A percentile compares a stretch with the other conserved stretches of the same genome.
phyloP scores from a whole-genome alignment of 768 basidiomycete species.

The Collybia nuda region DNA sequence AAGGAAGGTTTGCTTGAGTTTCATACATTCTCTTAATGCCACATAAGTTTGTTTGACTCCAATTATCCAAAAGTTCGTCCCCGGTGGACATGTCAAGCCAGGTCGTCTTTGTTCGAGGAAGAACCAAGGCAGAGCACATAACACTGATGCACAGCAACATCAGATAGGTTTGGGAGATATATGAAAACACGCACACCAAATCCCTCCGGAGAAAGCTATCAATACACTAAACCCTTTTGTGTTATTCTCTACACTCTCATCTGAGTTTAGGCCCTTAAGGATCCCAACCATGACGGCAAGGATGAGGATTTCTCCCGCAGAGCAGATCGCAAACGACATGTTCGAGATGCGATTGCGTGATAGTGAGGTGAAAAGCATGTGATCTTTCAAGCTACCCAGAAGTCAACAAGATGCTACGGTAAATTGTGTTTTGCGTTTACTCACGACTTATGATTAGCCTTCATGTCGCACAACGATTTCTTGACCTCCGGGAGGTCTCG shows the following conservation, averaged over 20 bases:
- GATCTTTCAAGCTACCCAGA: constrained; percentile 41
- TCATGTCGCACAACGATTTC: constrained; percentile 40
- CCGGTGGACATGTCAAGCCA: constrained; percentile 57
- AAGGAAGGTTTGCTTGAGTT: constrained; percentile 70
- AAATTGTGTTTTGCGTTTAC: constrained; percentile 5
- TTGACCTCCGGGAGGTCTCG: constrained; percentile 70
- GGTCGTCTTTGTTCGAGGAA: constrained; percentile 65
- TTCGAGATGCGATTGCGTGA: constrained; percentile 75
- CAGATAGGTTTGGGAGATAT: neutral
- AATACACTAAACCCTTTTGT: constrained; percentile 73
- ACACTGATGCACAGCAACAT: constrained; percentile 33
- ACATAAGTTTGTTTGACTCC: constrained; percentile 68
- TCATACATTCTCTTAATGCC: constrained; percentile 63
- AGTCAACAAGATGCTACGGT: neutral
- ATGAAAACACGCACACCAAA: constrained; percentile 54
- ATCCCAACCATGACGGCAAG: constrained; percentile 77
- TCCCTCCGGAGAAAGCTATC: constrained; percentile 78
- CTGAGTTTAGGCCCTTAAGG: constrained; percentile 61
- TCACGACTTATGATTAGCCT: constrained; percentile 47
- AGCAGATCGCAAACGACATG: constrained; percentile 69
- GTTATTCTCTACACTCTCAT: constrained; percentile 66
- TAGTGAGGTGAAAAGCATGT: constrained; percentile 58
- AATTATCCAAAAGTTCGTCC: constrained; percentile 55
- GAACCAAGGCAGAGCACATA: constrained; percentile 76
- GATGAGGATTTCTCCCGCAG: constrained; percentile 68